A percentile compares a stretch with the other conserved stretches of the same genome.
Conservation (phyloP, 2,329 filamentous ascomycete genomes). For the Penicillium sp. region DNA sequence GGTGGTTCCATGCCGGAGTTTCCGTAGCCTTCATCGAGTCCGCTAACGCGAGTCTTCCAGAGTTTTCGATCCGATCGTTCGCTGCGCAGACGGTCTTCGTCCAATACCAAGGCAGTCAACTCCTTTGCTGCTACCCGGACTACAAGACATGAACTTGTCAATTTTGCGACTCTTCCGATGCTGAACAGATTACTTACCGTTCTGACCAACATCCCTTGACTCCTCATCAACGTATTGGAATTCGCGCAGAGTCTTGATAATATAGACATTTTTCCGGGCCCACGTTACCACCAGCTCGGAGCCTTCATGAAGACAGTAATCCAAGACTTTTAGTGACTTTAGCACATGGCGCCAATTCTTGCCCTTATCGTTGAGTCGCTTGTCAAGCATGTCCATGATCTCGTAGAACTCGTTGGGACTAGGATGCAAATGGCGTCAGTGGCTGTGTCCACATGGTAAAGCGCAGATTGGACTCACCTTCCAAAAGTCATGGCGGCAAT, state of each 20-base stretch:
- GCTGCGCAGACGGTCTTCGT: conserved; percentile 86
- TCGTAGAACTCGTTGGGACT: conserved; percentile 98
- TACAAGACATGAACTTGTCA: conserved; percentile 40
- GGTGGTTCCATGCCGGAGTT: conserved; percentile 45
- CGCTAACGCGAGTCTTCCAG: conserved; percentile 95
- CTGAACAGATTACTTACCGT: conserved; percentile 62
- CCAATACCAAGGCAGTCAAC: conserved; percentile 83
- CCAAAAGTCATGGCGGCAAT: conserved; percentile 98
- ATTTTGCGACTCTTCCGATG: background rate
- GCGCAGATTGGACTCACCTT: conserved; percentile 63
- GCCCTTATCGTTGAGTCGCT: conserved; percentile 96
- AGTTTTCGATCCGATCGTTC: conserved; percentile 89
- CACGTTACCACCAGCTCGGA: conserved; percentile 96
- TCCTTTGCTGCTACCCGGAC: conserved; percentile 96
- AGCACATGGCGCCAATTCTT: conserved; percentile 99
- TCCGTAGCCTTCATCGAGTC: conserved; percentile 72
- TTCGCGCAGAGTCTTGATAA: conserved; percentile 96
- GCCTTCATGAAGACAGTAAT: conserved; percentile 96
- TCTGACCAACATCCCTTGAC: conserved; percentile 90
- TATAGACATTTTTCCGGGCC: conserved; percentile 96
- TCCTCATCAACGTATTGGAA: conserved; percentile 97
- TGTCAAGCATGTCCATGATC: conserved; percentile 99
- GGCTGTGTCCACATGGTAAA: background rate
- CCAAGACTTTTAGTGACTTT: conserved; percentile 94
- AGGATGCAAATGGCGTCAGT: conserved; percentile 16